Conservation (phyloP, 441 rosid species). For the Viola pubescens region DNA sequence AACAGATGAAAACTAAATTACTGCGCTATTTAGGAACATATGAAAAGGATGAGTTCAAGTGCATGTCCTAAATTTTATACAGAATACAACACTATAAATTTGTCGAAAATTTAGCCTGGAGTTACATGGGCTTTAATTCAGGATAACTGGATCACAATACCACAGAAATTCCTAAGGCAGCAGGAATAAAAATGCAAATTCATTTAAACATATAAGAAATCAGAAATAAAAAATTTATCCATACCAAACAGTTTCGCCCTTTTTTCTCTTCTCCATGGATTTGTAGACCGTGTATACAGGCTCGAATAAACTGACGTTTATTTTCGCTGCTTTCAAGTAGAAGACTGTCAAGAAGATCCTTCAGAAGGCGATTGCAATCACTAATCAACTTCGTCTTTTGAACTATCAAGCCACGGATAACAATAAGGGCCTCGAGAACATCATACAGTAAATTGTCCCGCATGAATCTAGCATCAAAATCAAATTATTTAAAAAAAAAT, state of each 20-base stretch:
- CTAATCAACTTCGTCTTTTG: conserved; percentile 99
- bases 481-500: conserved; percentile 18
- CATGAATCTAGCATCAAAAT: conserved; percentile 71
- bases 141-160: no score
- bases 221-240: conserved; percentile 13
- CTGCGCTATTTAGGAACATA: neutral
- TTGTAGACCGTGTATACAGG: conserved; percentile 93
- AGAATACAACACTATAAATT: no score
- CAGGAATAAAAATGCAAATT: no score
- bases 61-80: no score
- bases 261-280: conserved; percentile 88
- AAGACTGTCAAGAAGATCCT: conserved; percentile 95
- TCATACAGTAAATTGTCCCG: conserved; percentile 83
- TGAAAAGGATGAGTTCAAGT: neutral
- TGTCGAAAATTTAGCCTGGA: no score
- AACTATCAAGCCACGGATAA: conserved; percentile 93
- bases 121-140: no score
- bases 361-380: conserved; percentile 92
- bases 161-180: no score
- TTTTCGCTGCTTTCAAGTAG: conserved; percentile 99
- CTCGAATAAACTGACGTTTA: conserved; percentile 88
- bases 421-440: conserved; percentile 97
- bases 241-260: conserved; percentile 91
- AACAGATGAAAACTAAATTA: conserved; percentile 24
- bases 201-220: neutral